Conservation (phyloP, 495 filamentous ascomycete genomes). For the Massariosphaeria phaeospora region DNA sequence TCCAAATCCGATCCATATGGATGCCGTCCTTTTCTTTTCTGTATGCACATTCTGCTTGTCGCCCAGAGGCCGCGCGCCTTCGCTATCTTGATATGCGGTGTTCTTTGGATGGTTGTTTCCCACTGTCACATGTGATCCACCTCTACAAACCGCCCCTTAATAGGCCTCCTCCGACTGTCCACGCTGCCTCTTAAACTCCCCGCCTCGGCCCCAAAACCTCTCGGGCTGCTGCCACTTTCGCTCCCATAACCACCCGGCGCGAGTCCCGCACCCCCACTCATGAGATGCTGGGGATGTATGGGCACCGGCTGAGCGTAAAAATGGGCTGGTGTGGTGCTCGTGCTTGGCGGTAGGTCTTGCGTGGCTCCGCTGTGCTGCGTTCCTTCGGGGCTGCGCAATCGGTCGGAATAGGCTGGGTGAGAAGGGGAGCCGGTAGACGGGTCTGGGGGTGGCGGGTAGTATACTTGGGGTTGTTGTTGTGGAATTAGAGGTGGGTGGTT, state of each 20-base stretch:
- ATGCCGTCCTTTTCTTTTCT: no score
- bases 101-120: no score
- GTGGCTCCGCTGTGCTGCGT: constrained; percentile 24
- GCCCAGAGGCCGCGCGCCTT: not conserved
- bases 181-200: constrained; percentile 10
- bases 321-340: constrained; percentile 28
- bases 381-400: constrained; percentile 9
- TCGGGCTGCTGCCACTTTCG: not conserved
- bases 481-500: constrained; percentile 1
- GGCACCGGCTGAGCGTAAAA: constrained; percentile 29
- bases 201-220: constrained; percentile 1
- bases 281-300: not conserved
- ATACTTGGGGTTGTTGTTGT: constrained; percentile 17
- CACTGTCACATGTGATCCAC: constrained; percentile 28
- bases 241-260: not conserved
- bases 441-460: constrained; percentile 27
- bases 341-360: constrained; percentile 5
- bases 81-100: not conserved
- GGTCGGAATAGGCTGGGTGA: constrained; percentile 3
- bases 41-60: not conserved
- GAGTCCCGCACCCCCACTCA: not conserved
- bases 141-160: constrained; percentile 29
- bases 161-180: constrained; percentile 13
- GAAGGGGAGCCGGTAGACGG: constrained; percentile 3
- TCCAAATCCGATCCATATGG: no score